Evolutionary conservation across 352 stramenopile genomes (phyloP), one percentile per base, ranked within the genome.

Genomic region (Phytophthora ramorum): DNA sequence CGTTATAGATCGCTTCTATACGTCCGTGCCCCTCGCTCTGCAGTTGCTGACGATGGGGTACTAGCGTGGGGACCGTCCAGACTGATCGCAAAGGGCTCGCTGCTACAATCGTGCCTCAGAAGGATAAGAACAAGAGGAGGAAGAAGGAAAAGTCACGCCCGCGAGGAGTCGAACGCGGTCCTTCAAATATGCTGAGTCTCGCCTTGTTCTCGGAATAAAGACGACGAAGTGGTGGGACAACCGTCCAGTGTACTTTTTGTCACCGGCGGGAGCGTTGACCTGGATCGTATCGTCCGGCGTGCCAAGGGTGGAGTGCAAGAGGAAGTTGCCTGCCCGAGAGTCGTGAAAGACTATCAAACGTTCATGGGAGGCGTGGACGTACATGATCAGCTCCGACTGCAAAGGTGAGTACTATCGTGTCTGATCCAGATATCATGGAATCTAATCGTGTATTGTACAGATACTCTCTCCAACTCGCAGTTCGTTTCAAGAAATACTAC

Each of bases 61-160:
- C 14, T 56, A 51, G 35, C 1, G n/a, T 63, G 7, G 55, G 44
- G n/a, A 43, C 44, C 2, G 55, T 63, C 43, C 48, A 48, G 56
- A 63, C 45, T 10, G 56, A 63, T 26, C 34, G 45, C 0, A 56
- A 56, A 12, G 45, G 34, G 3, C 56, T 40, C 14, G 34, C 45
- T 0, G 6, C 6, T 13, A 56, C 24, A 12, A 32, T 63, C 20
- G 56, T 44, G 34, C 7, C 7, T 4, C 7, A 4, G 22, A 19
- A 56, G 24, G n/a, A n/a, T n/a, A 63, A 63, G 3, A 63, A 49
- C n/a, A 26, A 56, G 24, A n/a, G n/a, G n/a, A n/a, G n/a, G n/a
- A n/a, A n/a, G n/a, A n/a, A n/a, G n/a, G n/a, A n/a, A n/a, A 63
- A 56, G 1, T 51, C 52, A 22, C 19, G 26, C n/a, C n/a, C n/a